Evolutionary conservation across 2,329 filamentous ascomycete genomes (phyloP).

Genomic region (Trichoderma sp.): DNA sequence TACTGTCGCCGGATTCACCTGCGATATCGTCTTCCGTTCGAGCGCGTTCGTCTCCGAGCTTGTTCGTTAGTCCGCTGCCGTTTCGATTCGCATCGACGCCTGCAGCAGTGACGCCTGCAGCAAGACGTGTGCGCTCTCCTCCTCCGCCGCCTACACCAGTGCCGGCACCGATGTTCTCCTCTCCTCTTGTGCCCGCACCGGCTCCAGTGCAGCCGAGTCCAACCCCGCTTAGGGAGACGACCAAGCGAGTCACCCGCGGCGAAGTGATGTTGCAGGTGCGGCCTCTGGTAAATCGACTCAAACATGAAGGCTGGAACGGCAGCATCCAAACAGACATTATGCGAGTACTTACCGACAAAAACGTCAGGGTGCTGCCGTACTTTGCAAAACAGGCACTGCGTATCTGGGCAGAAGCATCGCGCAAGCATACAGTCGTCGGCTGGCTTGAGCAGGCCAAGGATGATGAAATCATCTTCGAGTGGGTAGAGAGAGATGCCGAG

Average conservation of each 20-base stretch:
- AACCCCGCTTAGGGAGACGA: neutral
- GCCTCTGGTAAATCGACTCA: neutral
- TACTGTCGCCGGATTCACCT: too few species aligned
- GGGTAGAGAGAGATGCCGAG: neutral
- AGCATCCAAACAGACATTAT: neutral
- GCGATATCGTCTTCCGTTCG: too few species aligned
- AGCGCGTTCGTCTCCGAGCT: too few species aligned
- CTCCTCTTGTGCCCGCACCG: neutral
- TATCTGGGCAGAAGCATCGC: neutral
- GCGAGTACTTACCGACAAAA: neutral
- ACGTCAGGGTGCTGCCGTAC: neutral
- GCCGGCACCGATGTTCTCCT: neutral
- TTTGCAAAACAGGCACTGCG: neutral
- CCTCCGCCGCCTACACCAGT: neutral
- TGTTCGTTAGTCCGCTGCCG: too few species aligned
- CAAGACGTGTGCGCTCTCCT: too few species aligned
- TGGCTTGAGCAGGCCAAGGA: constrained; percentile 4
- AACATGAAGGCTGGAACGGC: neutral
- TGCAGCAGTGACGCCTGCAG: too few species aligned
- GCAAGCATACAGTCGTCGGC: neutral
- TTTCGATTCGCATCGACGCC: too few species aligned
- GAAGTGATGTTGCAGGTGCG: neutral
- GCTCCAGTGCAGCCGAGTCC: accelerated
- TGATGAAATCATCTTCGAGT: neutral
- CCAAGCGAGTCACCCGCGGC: neutral